phyloP scores from a whole-genome alignment of 2,329 filamentous ascomycete genomes.

The Cytospora paraplurivora region DNA sequence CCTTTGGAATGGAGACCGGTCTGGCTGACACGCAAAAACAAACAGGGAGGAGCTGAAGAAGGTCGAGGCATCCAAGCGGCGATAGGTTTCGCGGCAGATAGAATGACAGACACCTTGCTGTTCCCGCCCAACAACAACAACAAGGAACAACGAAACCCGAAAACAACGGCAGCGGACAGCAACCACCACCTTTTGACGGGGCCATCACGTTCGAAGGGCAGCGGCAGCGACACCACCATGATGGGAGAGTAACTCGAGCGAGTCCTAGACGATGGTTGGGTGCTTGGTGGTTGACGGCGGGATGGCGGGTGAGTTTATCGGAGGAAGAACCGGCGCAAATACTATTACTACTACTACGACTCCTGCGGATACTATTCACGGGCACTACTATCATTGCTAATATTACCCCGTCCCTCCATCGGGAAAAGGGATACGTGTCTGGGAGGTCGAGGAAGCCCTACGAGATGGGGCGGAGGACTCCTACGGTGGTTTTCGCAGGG shows the following conservation, averaged over 20 bases:
- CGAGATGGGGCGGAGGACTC: neutral
- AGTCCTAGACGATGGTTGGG: constrained; percentile 6
- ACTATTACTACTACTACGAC: neutral
- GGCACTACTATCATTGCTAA: too few relatives aligned
- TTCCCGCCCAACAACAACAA: neutral
- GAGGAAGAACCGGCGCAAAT: neutral
- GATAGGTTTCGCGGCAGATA: constrained; percentile 42
- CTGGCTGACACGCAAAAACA: neutral
- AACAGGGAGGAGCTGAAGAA: constrained; percentile 89
- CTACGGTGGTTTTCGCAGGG: neutral
- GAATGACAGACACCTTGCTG: neutral
- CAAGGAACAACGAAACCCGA: too few relatives aligned
- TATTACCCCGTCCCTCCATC: neutral
- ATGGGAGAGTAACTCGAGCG: neutral
- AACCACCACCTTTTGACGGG: neutral
- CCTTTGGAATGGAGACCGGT: neutral
- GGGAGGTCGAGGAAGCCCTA: neutral
- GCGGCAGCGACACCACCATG: neutral
- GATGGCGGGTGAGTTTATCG: neutral
- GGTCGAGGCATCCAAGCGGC: constrained; percentile 75
- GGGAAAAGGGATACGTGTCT: neutral
- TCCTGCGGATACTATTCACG: neutral
- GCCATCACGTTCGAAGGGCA: neutral
- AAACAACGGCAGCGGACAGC: too few relatives aligned
- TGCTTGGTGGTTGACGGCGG: neutral